A percentile compares a stretch with the other conserved stretches of the same genome.
These are phyloP conservation scores for Saccharomycopsis selenospora DNA, from an alignment of 805 yeast species.

Conservation along the genomic window DNA sequence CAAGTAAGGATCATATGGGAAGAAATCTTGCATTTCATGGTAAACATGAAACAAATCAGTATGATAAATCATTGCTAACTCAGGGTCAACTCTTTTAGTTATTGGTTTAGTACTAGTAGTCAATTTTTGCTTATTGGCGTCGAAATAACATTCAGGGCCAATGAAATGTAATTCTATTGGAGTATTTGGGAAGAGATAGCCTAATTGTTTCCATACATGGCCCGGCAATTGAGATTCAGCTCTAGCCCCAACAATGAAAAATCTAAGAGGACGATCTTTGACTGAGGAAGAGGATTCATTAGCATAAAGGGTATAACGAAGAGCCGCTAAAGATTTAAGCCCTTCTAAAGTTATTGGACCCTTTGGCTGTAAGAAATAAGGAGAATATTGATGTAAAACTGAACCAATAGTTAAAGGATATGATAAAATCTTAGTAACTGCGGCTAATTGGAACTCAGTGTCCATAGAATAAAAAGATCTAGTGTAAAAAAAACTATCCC, in stretches of 20 bases:
- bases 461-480: constrained; percentile 94
- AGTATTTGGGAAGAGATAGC: constrained; percentile 75
- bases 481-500: constrained; percentile 94
- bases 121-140: constrained; percentile 60
- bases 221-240: constrained; percentile 92
- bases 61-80: constrained; percentile 69
- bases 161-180: constrained; percentile 83
- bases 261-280: constrained; percentile 82
- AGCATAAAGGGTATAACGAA: constrained; percentile 85
- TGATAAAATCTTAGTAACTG: constrained; percentile 87
- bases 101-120: constrained; percentile 55
- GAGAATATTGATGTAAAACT: constrained; percentile 74
- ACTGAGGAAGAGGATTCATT: constrained; percentile 40
- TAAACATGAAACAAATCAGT: constrained; percentile 87
- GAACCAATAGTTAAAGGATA: constrained; percentile 89
- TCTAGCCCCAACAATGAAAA: constrained; percentile 85
- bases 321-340: constrained; percentile 84
- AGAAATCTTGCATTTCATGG: constrained; percentile 88
- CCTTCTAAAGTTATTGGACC: constrained; percentile 92
- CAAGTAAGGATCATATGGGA: constrained; percentile 96
- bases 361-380: constrained; percentile 71
- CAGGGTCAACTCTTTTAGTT: constrained; percentile 64
- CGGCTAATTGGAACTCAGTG: constrained; percentile 91
- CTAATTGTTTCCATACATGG: constrained; percentile 91
- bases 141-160: constrained; percentile 87